Evolutionary conservation across 768 basidiomycete species (phyloP), one percentile per base, ranked within the genome.

Genomic region (Rhodosporidiobolus odoratus): DNA sequence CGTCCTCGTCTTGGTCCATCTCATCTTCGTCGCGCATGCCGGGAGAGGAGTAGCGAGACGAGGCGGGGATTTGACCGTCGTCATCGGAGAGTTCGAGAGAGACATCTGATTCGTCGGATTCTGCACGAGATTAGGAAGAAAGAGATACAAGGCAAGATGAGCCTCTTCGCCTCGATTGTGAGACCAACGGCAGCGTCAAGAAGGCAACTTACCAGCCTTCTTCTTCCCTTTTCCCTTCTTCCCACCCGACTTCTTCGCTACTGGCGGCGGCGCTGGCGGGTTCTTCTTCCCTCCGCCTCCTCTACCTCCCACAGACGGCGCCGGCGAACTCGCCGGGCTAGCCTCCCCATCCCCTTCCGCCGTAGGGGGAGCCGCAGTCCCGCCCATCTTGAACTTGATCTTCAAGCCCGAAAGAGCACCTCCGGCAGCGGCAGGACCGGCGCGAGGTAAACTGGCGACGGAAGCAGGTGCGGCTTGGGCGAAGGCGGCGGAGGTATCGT

Each of bases 381-480:
- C 58, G 8, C 45, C 72, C 2, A 74, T 34, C 48, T 70, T 74
- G 73, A 74, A 74, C 58, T 70, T 70, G 62, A 74, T 70, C 66
- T 74, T 74, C 48, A 74, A 53, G 12, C 62, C 65, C 2, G 40
- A 12, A 8, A 64, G 41, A n/a, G 47, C 38, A 8, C 21, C 52
- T 19, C 30, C 67, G 0, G 56, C 53, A 9, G 53, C 54, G 3
- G 58, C 50, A 0, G 58, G 7, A 6, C 40, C 59, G 0, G 48
- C 27, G n/a, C n/a, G n/a, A 7, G 30, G 6, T 30, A 23, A n/a
- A 21, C 32, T 19, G 38, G 57, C 23, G 41, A n/a, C 23, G 8
- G 57, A 16, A 10, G 52, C 25, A 16, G 62, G n/a, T 12, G n/a
- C 37, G 8, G 25, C 37, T 7, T 4, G n/a, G 16, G 37, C 30